A percentile compares a stretch with the other conserved stretches of the same genome.
These are phyloP conservation scores for Aspergillus puulaauensis DNA, from an alignment of 2,329 filamentous ascomycete genomes.

Conservation along the genomic window DNA sequence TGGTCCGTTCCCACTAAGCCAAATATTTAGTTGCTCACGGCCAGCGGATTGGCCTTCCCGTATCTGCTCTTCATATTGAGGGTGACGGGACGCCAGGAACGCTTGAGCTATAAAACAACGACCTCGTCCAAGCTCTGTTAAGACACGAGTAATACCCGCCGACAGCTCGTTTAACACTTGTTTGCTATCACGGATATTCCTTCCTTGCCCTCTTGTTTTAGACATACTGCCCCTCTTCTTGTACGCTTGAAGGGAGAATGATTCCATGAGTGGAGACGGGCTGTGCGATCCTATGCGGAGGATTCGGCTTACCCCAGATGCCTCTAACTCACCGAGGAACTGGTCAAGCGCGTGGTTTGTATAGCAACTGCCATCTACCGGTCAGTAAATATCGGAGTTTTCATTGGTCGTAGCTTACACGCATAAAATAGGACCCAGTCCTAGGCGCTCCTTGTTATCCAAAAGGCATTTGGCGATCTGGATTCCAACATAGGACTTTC, in stretches of 20 bases:
- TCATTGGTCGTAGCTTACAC: not conserved
- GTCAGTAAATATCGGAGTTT: not conserved
- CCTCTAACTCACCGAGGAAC: conserved; percentile 4
- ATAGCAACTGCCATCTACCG: conserved; percentile 4
- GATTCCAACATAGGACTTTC: conserved; percentile 27
- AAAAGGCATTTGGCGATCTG: conserved; percentile 12
- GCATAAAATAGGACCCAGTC: not conserved
- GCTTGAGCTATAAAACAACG: not conserved
- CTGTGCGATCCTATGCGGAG: conserved; percentile 5
- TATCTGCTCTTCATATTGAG: not conserved
- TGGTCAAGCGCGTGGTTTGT: conserved; percentile 14
- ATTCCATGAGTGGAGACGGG: not conserved
- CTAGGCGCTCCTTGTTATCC: not conserved
- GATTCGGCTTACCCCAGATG: conserved; percentile 3
- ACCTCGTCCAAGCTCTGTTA: not conserved
- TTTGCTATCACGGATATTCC: not conserved
- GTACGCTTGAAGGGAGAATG: not conserved
- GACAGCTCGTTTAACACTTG: not conserved
- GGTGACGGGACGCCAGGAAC: not conserved
- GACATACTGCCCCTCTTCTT: not conserved
- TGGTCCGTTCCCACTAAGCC: conserved; percentile 1
- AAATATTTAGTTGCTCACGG: not conserved
- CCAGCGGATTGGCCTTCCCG: not conserved
- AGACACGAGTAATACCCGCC: not conserved
- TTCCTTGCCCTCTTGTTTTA: not conserved